Percentiles rank a stretch among this genome's conserved stretches.
Conservation (phyloP, 352 stramenopile genomes). For the Phytophthora constricta region DNA sequence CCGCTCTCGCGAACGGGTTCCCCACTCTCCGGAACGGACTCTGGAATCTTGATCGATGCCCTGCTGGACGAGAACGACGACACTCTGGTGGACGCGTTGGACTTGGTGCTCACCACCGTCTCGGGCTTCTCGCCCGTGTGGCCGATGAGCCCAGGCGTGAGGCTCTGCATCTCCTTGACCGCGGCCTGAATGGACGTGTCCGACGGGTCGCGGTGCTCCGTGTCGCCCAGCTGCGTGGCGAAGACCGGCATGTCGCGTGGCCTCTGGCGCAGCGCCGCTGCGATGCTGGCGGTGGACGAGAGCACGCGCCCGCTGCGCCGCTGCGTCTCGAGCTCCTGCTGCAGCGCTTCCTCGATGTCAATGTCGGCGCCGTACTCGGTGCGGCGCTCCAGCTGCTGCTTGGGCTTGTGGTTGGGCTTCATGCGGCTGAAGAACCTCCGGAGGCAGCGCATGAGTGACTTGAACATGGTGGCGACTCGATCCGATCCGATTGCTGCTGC, state of each 20-base stretch:
- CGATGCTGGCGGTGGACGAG: slow-evolving; percentile 48
- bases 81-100: slow-evolving; percentile 22
- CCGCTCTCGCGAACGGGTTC: slow-evolving; percentile 26
- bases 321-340: slow-evolving; percentile 44
- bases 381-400: slow-evolving; percentile 19
- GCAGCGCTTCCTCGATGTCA: slow-evolving; percentile 48
- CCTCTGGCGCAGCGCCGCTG: slow-evolving; percentile 40
- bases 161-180: slow-evolving; percentile 42
- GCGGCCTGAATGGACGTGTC: slow-evolving; percentile 27
- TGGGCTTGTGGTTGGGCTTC: slow-evolving; percentile 32
- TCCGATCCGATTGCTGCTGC: not conserved
- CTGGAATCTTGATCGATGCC: slow-evolving; percentile 30
- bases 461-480: slow-evolving; percentile 39
- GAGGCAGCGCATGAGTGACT: slow-evolving; percentile 46
- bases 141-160: slow-evolving; percentile 35
- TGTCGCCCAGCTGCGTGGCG: slow-evolving; percentile 31
- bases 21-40: slow-evolving; percentile 30
- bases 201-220: slow-evolving; percentile 30
- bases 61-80: slow-evolving; percentile 30
- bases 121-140: slow-evolving; percentile 35
- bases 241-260: slow-evolving; percentile 42
- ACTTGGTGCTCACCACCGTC: slow-evolving; percentile 30
- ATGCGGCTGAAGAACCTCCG: slow-evolving; percentile 40
- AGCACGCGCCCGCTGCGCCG: slow-evolving; percentile 38
- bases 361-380: slow-evolving; percentile 40